A percentile compares a stretch with the other conserved stretches of the same genome.
phyloP scores from a whole-genome alignment of 108 stramenopile species.

The Parietichytrium sp. region DNA sequence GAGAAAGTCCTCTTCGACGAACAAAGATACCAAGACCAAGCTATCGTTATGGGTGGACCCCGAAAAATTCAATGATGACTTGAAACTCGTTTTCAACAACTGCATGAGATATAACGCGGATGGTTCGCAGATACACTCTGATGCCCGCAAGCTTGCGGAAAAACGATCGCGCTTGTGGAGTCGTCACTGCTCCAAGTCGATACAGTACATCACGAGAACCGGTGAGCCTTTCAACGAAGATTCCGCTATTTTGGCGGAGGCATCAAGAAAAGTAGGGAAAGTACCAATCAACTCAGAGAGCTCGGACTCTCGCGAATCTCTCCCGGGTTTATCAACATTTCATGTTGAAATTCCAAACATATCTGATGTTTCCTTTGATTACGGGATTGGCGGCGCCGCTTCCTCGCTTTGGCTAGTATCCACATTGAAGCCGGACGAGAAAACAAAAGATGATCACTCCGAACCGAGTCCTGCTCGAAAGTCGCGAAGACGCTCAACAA shows the following conservation, averaged over 20 bases:
- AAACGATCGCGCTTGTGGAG: neutral
- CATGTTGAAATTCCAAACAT: conserved; percentile 20
- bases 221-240: neutral
- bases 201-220: neutral
- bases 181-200: neutral
- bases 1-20: neutral
- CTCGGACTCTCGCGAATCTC: too few species aligned
- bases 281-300: too few species aligned
- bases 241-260: neutral
- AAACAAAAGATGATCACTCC: neutral
- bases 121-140: neutral
- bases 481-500: neutral
- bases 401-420: conserved; percentile 27
- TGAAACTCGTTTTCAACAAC: conserved; percentile 35
- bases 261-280: neutral
- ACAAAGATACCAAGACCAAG: neutral
- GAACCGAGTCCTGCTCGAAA: neutral
- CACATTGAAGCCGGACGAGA: neutral
- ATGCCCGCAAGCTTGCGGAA: neutral
- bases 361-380: neutral
- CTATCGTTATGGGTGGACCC: neutral
- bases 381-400: neutral
- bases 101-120: neutral
- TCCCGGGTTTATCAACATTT: too few species aligned
- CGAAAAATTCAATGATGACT: neutral